These are phyloP conservation scores for Elaeis guineensis DNA, from an alignment of 176 grass and related monocot species.

Conservation along the genomic window DNA sequence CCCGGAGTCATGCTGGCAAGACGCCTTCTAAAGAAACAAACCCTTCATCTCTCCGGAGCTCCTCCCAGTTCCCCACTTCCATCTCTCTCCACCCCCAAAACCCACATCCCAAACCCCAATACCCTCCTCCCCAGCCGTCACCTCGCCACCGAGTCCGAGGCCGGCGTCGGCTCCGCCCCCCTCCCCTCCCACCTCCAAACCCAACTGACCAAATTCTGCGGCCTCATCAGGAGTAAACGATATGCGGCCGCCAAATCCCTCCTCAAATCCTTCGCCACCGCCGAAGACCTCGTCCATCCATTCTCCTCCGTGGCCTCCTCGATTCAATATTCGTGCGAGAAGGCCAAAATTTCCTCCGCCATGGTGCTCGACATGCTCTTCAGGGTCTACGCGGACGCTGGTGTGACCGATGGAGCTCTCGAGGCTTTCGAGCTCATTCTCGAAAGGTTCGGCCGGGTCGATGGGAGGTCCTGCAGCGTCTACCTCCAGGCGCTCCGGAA, in stretches of 20 bases:
- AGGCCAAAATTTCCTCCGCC: conserved; percentile 10
- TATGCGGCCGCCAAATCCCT: conserved; percentile 48
- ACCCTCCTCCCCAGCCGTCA: background rate
- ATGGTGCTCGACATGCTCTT: conserved; percentile 75
- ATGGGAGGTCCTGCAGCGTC: conserved; percentile 52
- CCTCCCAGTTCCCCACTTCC: background rate
- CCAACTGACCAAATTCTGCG: conserved; percentile 6
- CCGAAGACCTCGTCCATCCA: conserved; percentile 22
- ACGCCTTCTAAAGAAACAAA: too few relatives aligned
- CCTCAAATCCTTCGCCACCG: conserved; percentile 35
- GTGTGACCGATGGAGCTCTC: conserved; percentile 22
- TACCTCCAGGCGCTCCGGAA: conserved; percentile 60
- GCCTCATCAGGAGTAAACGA: conserved; percentile 14
- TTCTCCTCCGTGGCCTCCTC: conserved; percentile 39
- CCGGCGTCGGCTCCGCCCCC: background rate
- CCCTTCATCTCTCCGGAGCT: too few relatives aligned
- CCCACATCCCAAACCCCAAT: background rate
- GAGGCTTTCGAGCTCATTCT: conserved; percentile 46
- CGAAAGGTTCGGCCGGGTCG: conserved; percentile 48
- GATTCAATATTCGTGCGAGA: conserved; percentile 28
- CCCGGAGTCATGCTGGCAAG: too few relatives aligned
- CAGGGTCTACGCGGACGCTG: conserved; percentile 56
- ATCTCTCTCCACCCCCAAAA: background rate
- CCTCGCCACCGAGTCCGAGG: background rate
- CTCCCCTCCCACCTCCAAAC: background rate